These are phyloP conservation scores for Cladosporium oxysporum DNA, from an alignment of 2,329 filamentous ascomycete genomes.

Conservation along the genomic window DNA sequence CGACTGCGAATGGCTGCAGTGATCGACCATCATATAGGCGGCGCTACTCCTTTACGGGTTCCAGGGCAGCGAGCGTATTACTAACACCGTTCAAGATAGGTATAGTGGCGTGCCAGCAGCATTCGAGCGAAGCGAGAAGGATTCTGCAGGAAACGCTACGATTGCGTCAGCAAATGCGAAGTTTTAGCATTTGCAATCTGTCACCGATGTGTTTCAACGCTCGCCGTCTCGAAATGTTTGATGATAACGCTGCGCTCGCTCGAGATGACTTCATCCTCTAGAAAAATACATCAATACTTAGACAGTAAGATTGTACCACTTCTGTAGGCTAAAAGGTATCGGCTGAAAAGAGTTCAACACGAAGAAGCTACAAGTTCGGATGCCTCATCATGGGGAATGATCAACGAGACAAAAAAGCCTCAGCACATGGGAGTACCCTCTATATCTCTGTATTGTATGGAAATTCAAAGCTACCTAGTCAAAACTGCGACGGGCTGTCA, in stretches of 20 bases:
- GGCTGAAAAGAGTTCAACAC: too few relatives aligned
- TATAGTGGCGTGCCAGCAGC: neutral
- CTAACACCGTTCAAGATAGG: neutral
- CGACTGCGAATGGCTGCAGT: neutral
- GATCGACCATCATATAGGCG: neutral
- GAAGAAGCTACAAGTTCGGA: too few relatives aligned
- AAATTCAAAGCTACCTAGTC: neutral
- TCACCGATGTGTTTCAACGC: neutral
- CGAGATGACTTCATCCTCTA: neutral
- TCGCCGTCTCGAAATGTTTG: neutral
- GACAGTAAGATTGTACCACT: too few relatives aligned
- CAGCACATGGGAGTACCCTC: too few relatives aligned
- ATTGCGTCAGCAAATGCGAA: neutral
- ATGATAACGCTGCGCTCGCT: neutral
- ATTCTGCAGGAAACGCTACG: neutral
- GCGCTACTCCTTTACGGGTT: neutral
- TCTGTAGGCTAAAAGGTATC: too few relatives aligned
- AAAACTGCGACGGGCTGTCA: neutral
- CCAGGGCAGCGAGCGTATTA: neutral
- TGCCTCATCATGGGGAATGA: too few relatives aligned
- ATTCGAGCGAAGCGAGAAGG: neutral
- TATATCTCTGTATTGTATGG: neutral
- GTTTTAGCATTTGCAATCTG: neutral
- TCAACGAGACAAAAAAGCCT: too few relatives aligned
- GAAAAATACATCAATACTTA: too few relatives aligned